Evolutionary conservation across 148 eudicot species (phyloP).

Genomic region (Rhododendron molle): DNA sequence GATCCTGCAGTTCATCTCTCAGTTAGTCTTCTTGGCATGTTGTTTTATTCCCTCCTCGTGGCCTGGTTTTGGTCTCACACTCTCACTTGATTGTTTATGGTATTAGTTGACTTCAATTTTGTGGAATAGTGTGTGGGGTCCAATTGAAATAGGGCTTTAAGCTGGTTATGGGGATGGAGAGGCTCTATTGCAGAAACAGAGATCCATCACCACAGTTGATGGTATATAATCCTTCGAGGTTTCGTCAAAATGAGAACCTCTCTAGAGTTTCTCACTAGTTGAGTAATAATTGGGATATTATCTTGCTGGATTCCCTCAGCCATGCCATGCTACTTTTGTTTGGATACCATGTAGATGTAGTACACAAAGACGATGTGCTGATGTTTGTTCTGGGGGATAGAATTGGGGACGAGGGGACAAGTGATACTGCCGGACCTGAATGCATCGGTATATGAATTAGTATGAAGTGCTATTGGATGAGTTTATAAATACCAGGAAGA

Average conservation of each 20-base stretch:
- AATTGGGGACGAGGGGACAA: background rate
- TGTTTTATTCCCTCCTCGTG: background rate
- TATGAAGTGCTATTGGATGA: background rate
- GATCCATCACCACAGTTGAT: background rate
- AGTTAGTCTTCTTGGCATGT: background rate
- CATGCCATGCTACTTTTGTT: background rate
- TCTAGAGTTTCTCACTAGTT: background rate
- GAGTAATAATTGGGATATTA: background rate
- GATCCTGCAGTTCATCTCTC: background rate
- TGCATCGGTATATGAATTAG: background rate
- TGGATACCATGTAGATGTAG: background rate
- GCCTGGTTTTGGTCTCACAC: background rate
- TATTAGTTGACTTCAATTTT: background rate
- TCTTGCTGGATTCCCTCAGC: background rate
- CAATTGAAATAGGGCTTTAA: background rate
- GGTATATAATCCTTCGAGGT: background rate
- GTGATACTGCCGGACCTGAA: background rate
- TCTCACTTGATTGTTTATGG: background rate
- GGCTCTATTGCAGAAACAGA: background rate
- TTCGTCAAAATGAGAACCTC: background rate
- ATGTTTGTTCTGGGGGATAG: background rate
- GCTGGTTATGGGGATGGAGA: background rate
- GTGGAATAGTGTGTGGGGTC: background rate
- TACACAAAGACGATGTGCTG: background rate
- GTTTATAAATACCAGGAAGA: background rate